Evolutionary conservation across 1,284 basidiomycete genomes (phyloP).

Genomic region (Phenoliferia sp.): DNA sequence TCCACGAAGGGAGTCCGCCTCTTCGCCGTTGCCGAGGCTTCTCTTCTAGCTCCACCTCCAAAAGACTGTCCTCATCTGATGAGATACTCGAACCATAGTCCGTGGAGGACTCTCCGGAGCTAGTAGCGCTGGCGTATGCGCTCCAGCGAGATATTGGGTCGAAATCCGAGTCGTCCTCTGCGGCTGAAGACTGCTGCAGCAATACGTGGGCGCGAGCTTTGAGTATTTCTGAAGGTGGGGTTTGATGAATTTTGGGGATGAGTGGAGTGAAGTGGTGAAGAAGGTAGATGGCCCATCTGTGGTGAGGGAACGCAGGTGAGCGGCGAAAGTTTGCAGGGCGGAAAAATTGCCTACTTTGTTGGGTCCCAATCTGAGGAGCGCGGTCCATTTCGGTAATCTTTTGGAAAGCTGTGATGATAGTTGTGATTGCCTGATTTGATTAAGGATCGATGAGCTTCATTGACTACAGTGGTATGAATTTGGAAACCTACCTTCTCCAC

Average conservation of each 20-base stretch:
- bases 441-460: background rate
- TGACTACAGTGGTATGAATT: background rate
- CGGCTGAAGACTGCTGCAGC: slow-evolving; percentile 43
- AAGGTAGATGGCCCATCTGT: slow-evolving; percentile 57
- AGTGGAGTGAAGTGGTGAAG: slow-evolving; percentile 55
- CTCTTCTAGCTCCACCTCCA: background rate
- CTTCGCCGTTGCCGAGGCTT: slow-evolving; percentile 10
- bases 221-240: slow-evolving; percentile 56
- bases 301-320: background rate
- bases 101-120: background rate
- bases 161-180: slow-evolving; percentile 17
- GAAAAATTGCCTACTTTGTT: slow-evolving; percentile 53
- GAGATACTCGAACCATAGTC: background rate
- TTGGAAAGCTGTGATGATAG: slow-evolving; percentile 67
- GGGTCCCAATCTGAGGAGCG: slow-evolving; percentile 66
- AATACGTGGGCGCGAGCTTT: slow-evolving; percentile 57
- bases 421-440: slow-evolving; percentile 19
- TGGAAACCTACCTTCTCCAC: slow-evolving; percentile 55
- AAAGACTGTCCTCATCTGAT: background rate
- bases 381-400: slow-evolving; percentile 59
- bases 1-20: slow-evolving; percentile 38
- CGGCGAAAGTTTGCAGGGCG: background rate
- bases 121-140: background rate
- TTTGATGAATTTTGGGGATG: slow-evolving; percentile 51
- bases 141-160: slow-evolving; percentile 2